phyloP scores from a whole-genome alignment of 768 basidiomycete genomes.

The Pleurotus pulmonarius region DNA sequence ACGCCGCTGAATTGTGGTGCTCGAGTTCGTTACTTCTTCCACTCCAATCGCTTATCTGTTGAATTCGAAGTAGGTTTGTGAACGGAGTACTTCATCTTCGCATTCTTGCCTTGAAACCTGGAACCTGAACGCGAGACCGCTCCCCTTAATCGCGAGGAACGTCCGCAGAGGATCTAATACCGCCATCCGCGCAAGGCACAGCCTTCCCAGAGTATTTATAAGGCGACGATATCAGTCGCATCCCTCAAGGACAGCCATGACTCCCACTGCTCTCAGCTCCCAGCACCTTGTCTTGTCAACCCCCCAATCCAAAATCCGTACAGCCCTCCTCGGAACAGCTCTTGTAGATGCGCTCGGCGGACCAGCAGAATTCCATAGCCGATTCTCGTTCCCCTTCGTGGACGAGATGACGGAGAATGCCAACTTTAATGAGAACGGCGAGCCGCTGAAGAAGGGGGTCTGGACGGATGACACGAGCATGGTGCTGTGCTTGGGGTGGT shows the following conservation, averaged over 20 bases:
- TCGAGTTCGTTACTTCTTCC: too few species aligned
- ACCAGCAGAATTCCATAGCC: slow-evolving; percentile 35
- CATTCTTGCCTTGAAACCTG: too few species aligned
- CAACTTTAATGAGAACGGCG: slow-evolving; percentile 26
- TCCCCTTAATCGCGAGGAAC: too few species aligned
- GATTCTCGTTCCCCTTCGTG: slow-evolving; percentile 33
- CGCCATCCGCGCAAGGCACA: too few species aligned
- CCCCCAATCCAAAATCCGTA: slow-evolving; percentile 34
- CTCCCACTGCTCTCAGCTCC: neutral
- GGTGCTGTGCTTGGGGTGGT: slow-evolving; percentile 40
- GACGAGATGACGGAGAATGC: slow-evolving; percentile 33
- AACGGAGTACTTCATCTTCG: too few species aligned
- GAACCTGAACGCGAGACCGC: too few species aligned
- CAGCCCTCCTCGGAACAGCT: slow-evolving; percentile 35
- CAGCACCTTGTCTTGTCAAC: neutral
- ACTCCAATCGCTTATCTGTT: too few species aligned
- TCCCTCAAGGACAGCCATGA: neutral
- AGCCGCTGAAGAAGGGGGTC: slow-evolving; percentile 22
- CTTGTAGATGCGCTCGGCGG: slow-evolving; percentile 44
- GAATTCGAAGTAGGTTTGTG: too few species aligned
- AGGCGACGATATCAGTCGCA: neutral
- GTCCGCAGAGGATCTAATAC: too few species aligned
- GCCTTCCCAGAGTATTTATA: too few species aligned
- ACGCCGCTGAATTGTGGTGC: too few species aligned
- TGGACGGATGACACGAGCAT: slow-evolving; percentile 51